phyloP scores from a whole-genome alignment of 805 yeast species.

The Lipomyces yamadae region DNA sequence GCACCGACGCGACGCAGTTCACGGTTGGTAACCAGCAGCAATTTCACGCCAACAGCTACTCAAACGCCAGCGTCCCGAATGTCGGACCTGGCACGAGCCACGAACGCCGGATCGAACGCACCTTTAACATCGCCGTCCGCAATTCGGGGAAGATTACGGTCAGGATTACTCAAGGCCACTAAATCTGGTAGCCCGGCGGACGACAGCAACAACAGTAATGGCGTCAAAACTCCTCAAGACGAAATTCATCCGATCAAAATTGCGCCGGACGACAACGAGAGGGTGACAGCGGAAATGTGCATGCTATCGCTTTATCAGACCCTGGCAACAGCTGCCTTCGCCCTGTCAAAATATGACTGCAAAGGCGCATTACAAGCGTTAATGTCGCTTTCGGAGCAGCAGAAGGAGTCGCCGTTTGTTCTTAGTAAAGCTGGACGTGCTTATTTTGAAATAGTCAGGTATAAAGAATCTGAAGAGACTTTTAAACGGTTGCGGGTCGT shows the following conservation, averaged over 20 bases:
- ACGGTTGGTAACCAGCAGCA: slow-evolving; percentile 11
- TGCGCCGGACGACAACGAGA: slow-evolving; percentile 30
- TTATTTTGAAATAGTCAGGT: slow-evolving; percentile 86
- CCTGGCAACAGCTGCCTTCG: slow-evolving; percentile 32
- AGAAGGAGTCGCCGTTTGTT: slow-evolving; percentile 81
- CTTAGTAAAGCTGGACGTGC: slow-evolving; percentile 76
- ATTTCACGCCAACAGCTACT: background rate
- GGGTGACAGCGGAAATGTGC: slow-evolving; percentile 32
- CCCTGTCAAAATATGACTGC: slow-evolving; percentile 63
- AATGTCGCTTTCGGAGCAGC: slow-evolving; percentile 64
- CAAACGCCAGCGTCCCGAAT: background rate
- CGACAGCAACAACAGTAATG: background rate
- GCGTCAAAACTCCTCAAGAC: background rate
- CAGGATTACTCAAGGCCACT: slow-evolving; percentile 12
- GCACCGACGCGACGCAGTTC: slow-evolving; percentile 27
- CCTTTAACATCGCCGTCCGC: slow-evolving; percentile 9
- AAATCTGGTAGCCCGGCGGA: background rate
- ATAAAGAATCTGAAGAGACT: slow-evolving; percentile 70
- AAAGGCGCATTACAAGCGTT: slow-evolving; percentile 75
- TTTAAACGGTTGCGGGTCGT: slow-evolving; percentile 65
- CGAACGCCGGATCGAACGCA: background rate
- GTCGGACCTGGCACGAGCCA: slow-evolving; percentile 1
- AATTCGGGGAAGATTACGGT: slow-evolving; percentile 18
- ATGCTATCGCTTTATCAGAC: slow-evolving; percentile 32
- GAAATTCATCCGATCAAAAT: slow-evolving; percentile 14